Conservation (phyloP, 2,329 filamentous ascomycete genomes). For the Parafenestella ontariensis region DNA sequence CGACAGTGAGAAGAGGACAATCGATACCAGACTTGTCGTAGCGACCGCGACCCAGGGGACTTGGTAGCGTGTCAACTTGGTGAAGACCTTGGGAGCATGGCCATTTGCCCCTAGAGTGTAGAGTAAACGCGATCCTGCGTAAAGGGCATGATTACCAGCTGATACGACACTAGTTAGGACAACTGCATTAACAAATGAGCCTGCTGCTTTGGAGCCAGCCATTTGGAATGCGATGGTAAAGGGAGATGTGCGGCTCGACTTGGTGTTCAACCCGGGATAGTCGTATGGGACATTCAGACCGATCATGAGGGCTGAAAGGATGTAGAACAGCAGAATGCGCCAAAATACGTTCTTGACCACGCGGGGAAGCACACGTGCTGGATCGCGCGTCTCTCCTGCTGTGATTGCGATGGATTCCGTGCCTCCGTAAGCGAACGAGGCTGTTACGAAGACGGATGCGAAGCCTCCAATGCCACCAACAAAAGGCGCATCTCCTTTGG, state of each 20-base stretch:
- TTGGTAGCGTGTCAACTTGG: constrained; percentile 54
- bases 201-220: constrained; percentile 66
- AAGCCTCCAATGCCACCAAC: constrained; percentile 54
- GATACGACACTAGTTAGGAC: constrained; percentile 67
- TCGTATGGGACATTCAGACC: constrained; percentile 53
- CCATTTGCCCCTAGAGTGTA: constrained; percentile 59
- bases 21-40: constrained; percentile 46
- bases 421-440: constrained; percentile 75
- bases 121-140: constrained; percentile 62
- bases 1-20: constrained; percentile 52
- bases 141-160: constrained; percentile 64
- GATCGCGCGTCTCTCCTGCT: constrained; percentile 79
- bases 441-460: constrained; percentile 76
- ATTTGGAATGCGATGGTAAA: constrained; percentile 71
- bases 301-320: constrained; percentile 51
- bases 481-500: constrained; percentile 63
- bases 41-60: constrained; percentile 50
- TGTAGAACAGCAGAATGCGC: constrained; percentile 54
- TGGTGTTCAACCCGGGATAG: constrained; percentile 42
- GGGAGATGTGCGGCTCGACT: constrained; percentile 58
- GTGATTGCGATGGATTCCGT: constrained; percentile 79
- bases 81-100: constrained; percentile 78
- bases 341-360: constrained; percentile 90
- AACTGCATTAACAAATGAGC: constrained; percentile 70
- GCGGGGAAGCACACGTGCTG: constrained; percentile 79